Base-by-base conservation (phyloP, 805 yeast genomes). In the Myxozyma geophila region DNA sequence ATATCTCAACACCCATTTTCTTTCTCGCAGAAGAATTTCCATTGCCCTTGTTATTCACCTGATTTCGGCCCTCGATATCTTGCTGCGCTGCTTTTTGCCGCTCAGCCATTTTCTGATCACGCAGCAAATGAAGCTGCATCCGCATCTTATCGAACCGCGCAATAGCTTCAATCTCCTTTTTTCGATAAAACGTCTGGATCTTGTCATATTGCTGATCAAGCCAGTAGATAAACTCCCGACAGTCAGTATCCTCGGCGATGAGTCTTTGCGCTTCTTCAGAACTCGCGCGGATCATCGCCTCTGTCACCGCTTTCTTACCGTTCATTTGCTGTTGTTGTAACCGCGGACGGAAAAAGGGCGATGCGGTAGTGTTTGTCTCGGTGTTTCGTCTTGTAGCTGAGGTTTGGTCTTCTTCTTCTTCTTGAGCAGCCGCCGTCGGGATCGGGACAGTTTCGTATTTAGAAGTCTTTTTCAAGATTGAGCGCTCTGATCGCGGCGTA, bases 141-240 rank as follows among this genome's bases (percentile, higher is more conserved):
- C 88, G 89, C 23, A 90, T 87, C 73, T 85, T 88, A 3, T 88
- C 87, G 5, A 90, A 80, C 96, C 96, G 90, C 1, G 70, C 73
- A n/a, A 81, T 79, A 0, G 83, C 85, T 28, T 83, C 87, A 36
- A 79, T 78, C 70, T 89, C 96, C 67, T 81, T 84, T 37, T 81
- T 84, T 50, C 73, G 78, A 73, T 82, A 90, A 71, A 90, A 90
- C 0, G 40, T 54, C 44, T 88, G 85, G 8, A 90, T 87, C 73
- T 85, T 88, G 3, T 88, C 87, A 5, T 90, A 80, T 96, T 96
- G 90, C 1, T 70, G 73, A 48, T 59, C 63, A 9, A 59, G 40
- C 63, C 63, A 59, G 10, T 17, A n/a, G 4, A 59, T 67, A 67
- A 90, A 91, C 58, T 82, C 82, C 3, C 73, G 67, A 50, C 78